Evolutionary conservation across 2,329 filamentous ascomycete species (phyloP).

Genomic region (Sporothrix mexicana): DNA sequence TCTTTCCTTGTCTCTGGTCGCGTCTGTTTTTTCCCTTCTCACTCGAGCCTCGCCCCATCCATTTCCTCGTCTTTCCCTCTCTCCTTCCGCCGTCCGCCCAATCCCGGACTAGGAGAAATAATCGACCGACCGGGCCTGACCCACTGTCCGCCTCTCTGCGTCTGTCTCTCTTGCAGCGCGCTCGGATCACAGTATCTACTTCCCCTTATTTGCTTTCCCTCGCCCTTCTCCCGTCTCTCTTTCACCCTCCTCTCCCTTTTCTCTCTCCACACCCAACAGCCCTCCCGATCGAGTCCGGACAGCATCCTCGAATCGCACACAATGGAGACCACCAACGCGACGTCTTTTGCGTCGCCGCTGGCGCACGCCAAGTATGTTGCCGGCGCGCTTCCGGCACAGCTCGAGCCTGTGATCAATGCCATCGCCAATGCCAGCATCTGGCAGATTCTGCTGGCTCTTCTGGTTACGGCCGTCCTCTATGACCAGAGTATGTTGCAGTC

Average conservation of each 20-base stretch:
- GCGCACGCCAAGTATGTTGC: slow-evolving; percentile 61
- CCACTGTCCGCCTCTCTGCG: slow-evolving; percentile 2
- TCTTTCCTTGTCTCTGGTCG: not conserved
- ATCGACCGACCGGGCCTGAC: slow-evolving; percentile 22
- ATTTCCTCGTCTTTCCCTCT: not conserved
- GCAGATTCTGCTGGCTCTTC: slow-evolving; percentile 71
- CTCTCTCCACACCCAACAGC: not conserved
- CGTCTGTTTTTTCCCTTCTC: slow-evolving; percentile 1
- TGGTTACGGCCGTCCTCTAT: slow-evolving; percentile 77
- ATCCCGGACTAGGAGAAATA: slow-evolving; percentile 31
- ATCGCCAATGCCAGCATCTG: slow-evolving; percentile 63
- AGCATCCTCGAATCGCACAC: slow-evolving; percentile 5
- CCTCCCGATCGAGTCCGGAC: not conserved
- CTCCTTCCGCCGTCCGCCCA: slow-evolving; percentile 6
- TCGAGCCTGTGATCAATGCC: slow-evolving; percentile 61
- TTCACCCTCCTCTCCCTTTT: not conserved
- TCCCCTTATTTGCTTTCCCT: slow-evolving; percentile 9
- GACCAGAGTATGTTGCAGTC: slow-evolving; percentile 75
- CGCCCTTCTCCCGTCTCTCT: not conserved
- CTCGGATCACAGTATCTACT: slow-evolving; percentile 20
- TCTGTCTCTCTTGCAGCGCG: slow-evolving; percentile 5
- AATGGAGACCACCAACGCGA: slow-evolving; percentile 59
- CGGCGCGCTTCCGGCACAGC: slow-evolving; percentile 59
- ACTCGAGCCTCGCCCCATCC: not conserved
- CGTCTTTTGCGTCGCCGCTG: slow-evolving; percentile 69